These are phyloP conservation scores for Endocalyx cinctus DNA, from an alignment of 2,329 filamentous ascomycete species.

Conservation along the genomic window DNA sequence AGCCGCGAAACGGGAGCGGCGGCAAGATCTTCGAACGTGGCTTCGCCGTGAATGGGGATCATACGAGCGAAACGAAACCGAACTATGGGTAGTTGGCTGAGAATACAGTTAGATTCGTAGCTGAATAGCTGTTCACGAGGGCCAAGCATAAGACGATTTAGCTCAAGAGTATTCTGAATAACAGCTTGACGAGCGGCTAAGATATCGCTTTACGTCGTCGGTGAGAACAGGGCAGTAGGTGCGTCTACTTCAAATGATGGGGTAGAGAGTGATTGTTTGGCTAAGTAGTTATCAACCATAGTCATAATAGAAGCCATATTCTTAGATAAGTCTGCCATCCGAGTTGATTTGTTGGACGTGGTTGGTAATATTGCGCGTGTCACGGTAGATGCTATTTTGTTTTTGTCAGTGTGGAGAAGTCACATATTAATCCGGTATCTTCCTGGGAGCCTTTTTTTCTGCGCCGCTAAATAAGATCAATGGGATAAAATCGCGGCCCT, in stretches of 20 bases:
- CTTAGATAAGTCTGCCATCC: slow-evolving; percentile 5
- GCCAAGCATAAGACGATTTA: slow-evolving; percentile 13
- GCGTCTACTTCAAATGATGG: slow-evolving; percentile 14
- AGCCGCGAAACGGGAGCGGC: too few species aligned
- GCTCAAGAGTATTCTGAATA: slow-evolving; percentile 11
- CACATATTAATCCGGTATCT: too few species aligned
- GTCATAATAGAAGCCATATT: slow-evolving; percentile 15
- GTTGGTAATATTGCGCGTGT: too few species aligned
- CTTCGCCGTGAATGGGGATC: slow-evolving; percentile 10
- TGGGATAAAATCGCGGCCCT: too few species aligned
- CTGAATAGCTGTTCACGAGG: slow-evolving; percentile 13
- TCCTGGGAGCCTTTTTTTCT: too few species aligned
- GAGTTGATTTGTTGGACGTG: too few species aligned
- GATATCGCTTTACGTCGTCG: slow-evolving; percentile 4
- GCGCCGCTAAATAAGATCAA: too few species aligned
- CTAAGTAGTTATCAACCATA: slow-evolving; percentile 13
- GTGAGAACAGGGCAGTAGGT: slow-evolving; percentile 5
- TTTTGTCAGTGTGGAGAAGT: too few species aligned
- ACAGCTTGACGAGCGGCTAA: slow-evolving; percentile 8
- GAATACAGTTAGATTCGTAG: slow-evolving; percentile 8
- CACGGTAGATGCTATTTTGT: too few species aligned
- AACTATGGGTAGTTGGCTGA: slow-evolving; percentile 6
- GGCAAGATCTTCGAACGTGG: slow-evolving; percentile 9
- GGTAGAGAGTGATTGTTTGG: slow-evolving; percentile 8
- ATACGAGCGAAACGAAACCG: slow-evolving; percentile 10